Evolutionary conservation across 1,284 basidiomycete species (phyloP), one percentile per base, ranked within the genome.

Genomic region (Cutaneotrichosporon cutaneum): DNA sequence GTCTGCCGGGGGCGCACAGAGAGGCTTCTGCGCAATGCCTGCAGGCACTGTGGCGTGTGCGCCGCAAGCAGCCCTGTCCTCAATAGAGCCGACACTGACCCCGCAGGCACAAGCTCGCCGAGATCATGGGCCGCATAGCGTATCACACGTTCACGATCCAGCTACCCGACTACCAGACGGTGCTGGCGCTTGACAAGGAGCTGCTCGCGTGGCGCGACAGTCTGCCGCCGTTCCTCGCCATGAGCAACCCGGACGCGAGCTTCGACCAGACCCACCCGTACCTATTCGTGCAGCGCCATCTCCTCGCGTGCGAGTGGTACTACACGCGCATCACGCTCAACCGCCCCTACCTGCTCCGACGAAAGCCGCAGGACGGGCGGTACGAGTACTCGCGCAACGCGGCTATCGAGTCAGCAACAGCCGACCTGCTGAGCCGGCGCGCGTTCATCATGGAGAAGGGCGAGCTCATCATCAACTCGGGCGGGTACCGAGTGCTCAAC

Each of bases 121-220:
- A 79, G 59, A 80, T 81, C 59, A 80, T 80, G 79, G 80, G 80
- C 33, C 67, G 76, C 42, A 81, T 81, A 56, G 77, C 78, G 2
- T 78, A 80, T 60, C 79, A 80, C 59, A 81, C 79, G 16, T 82
- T 82, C 67, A 77, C 80, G 8, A 79, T 82, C 48, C 72, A 77
- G 45, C 64, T 80, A 2, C 81, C 81, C 0, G 76, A 80, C 62
- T 82, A 82, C 62, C 67, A 72, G 24, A 79, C 77, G 5, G 79
- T 82, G 11, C 67, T 81, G 21, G 73, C 75, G 21, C 72, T 82
- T 26, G 81, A 82, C 60, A 72, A 78, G 55, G 80, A 81, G 60
- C 69, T 82, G 13, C 63, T 81, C 18, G 74, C 72, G 2, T 81
- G 78, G 78, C 70, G 74, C 50, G 76, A 78, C 42, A 68, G 69